Evolutionary conservation across 176 grass and related monocot genomes (phyloP).

Genomic region (Ananas comosus): DNA sequence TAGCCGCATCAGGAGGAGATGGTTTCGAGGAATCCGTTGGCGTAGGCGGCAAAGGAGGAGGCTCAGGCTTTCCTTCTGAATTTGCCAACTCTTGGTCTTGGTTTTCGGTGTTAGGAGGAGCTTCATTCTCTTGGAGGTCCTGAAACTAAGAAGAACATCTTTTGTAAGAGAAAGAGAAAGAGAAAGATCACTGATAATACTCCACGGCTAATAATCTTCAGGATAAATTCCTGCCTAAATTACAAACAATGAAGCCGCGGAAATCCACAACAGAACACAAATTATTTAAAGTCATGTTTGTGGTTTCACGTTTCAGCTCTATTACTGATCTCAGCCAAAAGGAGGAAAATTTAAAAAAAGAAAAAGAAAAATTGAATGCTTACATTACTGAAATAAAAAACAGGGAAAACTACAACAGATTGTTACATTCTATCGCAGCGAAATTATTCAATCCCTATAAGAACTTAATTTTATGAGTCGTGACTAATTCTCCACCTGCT

Average conservation of each 20-base stretch:
- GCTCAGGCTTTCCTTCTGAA: constrained; percentile 9
- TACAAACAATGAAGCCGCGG: not conserved
- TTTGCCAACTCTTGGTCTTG: constrained; percentile 14
- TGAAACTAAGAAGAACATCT: constrained; percentile 14
- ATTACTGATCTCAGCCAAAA: too few relatives aligned
- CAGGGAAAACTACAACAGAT: too few relatives aligned
- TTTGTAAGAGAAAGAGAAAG: not conserved
- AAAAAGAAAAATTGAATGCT: too few relatives aligned
- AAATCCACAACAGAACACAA: not conserved
- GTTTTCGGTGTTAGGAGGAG: not conserved
- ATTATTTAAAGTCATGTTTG: not conserved
- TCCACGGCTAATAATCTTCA: not conserved
- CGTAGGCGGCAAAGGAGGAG: not conserved
- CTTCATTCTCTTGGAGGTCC: constrained; percentile 1
- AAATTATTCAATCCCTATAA: too few relatives aligned
- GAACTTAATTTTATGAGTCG: too few relatives aligned
- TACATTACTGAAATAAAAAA: too few relatives aligned
- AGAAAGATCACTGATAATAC: not conserved
- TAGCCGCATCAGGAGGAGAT: not conserved
- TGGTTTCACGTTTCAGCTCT: too few relatives aligned
- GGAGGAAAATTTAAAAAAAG: too few relatives aligned
- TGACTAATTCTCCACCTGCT: too few relatives aligned
- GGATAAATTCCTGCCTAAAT: not conserved
- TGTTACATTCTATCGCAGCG: too few relatives aligned
- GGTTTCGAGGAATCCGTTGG: constrained; percentile 3